Conservation (phyloP, 75 land plant genomes). For the Azolla pinnata region DNA sequence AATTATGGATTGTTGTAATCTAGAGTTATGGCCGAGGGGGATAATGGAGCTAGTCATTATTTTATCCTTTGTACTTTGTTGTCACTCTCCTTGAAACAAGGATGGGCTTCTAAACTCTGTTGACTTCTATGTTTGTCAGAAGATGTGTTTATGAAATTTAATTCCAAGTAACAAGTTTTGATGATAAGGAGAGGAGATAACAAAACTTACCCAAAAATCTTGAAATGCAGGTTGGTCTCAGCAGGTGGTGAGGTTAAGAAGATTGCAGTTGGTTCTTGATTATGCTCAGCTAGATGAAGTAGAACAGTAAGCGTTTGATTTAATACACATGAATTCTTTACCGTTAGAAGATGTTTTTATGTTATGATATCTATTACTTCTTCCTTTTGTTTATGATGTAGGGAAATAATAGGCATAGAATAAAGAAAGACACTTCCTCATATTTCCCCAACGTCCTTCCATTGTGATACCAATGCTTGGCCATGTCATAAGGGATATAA, state of each 20-base stretch:
- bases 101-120: background rate
- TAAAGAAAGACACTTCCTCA: too few species aligned
- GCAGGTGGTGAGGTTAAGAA: slow-evolving; percentile 49
- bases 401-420: too few species aligned
- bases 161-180: background rate
- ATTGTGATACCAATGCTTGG: too few species aligned
- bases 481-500: too few species aligned
- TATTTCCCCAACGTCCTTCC: too few species aligned
- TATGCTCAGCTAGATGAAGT: slow-evolving; percentile 67
- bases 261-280: slow-evolving; percentile 70
- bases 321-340: too few species aligned
- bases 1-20: too few species aligned
- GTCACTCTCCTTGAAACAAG: background rate
- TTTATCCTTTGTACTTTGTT: slow-evolving; percentile 6
- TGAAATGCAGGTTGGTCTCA: slow-evolving; percentile 79
- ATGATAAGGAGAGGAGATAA: background rate
- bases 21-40: too few species aligned
- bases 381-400: background rate
- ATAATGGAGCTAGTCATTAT: too few species aligned
- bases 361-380: background rate
- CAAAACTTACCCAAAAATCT: too few species aligned
- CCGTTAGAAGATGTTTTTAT: background rate
- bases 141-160: background rate
- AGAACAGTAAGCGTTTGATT: slow-evolving; percentile 52
- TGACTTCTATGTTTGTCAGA: background rate